phyloP scores from a whole-genome alignment of 768 basidiomycete genomes.

The Thelephora ganbajun region DNA sequence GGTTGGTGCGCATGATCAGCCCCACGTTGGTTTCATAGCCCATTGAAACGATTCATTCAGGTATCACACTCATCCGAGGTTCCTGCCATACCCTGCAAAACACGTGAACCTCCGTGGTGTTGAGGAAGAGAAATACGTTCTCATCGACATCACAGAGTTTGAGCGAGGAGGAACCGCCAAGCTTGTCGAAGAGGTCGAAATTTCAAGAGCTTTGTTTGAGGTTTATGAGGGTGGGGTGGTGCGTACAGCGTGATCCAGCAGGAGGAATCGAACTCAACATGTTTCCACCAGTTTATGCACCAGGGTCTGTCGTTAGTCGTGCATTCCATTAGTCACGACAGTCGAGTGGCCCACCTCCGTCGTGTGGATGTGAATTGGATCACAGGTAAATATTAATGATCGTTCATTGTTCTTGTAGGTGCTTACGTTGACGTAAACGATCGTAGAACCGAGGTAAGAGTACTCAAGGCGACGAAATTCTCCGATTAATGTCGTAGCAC shows the following conservation, averaged over 20 bases:
- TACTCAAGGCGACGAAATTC: neutral
- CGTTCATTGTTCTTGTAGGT: neutral
- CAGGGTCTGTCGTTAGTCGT: slow-evolving; percentile 77
- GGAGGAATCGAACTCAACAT: slow-evolving; percentile 2
- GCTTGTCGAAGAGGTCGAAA: slow-evolving; percentile 71
- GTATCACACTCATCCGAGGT: slow-evolving; percentile 76
- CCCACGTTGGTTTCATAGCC: neutral
- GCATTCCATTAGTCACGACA: slow-evolving; percentile 67
- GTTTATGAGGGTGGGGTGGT: slow-evolving; percentile 83
- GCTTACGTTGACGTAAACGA: too few relatives aligned
- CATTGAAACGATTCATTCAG: slow-evolving; percentile 19
- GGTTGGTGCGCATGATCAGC: slow-evolving; percentile 45
- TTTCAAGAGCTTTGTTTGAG: slow-evolving; percentile 76
- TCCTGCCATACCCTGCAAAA: slow-evolving; percentile 61
- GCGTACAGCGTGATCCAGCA: slow-evolving; percentile 12
- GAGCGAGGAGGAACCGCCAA: slow-evolving; percentile 21
- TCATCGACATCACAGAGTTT: slow-evolving; percentile 46
- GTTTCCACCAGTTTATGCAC: slow-evolving; percentile 55
- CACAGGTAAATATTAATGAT: slow-evolving; percentile 43
- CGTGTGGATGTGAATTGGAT: slow-evolving; percentile 76
- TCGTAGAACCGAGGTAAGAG: slow-evolving; percentile 11
- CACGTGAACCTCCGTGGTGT: slow-evolving; percentile 62
- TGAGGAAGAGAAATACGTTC: slow-evolving; percentile 65
- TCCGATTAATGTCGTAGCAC: neutral
- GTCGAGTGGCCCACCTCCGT: slow-evolving; percentile 53